phyloP scores from a whole-genome alignment of 345 rosid genomes.

The Tarenaya hassleriana region DNA sequence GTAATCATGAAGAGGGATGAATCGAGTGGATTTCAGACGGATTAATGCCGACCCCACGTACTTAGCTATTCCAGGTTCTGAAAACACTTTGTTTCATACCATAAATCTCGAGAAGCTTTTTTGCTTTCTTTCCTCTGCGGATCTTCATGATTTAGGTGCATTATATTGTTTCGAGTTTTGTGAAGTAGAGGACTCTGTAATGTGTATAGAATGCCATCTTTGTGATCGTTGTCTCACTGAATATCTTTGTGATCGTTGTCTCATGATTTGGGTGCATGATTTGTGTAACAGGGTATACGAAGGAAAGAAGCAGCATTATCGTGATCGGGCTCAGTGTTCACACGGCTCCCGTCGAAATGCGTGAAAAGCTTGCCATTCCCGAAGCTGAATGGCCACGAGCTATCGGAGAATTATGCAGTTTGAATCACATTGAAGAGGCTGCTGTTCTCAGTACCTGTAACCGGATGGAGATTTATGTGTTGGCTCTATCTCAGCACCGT shows the following conservation, averaged over 20 bases:
- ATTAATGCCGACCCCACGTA: too few species aligned
- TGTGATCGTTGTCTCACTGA: conserved; percentile 13
- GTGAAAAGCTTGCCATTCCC: conserved; percentile 74
- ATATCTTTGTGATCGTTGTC: conserved; percentile 1
- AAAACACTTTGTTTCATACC: too few species aligned
- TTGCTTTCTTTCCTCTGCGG: too few species aligned
- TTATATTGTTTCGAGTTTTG: conserved; percentile 1
- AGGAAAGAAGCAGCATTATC: conserved; percentile 67
- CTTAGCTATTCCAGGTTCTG: too few species aligned
- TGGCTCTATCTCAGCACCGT: conserved; percentile 71
- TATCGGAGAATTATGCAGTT: conserved; percentile 66
- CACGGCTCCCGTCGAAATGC: conserved; percentile 75
- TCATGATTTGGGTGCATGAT: conserved; percentile 15
- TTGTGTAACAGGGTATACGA: conserved; percentile 48
- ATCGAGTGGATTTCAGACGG: too few species aligned
- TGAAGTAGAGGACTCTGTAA: background rate
- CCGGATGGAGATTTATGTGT: conserved; percentile 72
- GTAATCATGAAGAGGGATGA: too few species aligned
- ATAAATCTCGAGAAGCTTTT: too few species aligned
- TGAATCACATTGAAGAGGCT: conserved; percentile 89
- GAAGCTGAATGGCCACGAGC: conserved; percentile 87
- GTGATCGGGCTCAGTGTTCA: conserved; percentile 74
- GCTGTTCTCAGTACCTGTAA: conserved; percentile 83
- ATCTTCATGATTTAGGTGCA: background rate
- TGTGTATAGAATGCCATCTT: background rate